Base-by-base conservation (phyloP, 768 basidiomycete species). In the Gelatoporia subvermispora region DNA sequence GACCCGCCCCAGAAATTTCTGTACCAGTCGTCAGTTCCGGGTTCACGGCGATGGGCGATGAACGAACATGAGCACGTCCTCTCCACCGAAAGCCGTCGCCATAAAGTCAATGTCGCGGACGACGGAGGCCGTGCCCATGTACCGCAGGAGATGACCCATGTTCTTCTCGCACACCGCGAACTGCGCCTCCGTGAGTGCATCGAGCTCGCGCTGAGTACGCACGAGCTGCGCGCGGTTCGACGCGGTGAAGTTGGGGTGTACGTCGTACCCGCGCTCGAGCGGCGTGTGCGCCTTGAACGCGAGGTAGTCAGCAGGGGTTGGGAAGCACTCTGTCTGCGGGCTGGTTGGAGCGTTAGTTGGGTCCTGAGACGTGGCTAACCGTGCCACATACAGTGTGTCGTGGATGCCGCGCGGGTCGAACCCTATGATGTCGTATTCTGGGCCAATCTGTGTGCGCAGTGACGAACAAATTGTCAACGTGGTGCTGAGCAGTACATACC, bases 381-480 rank as follows among this genome's bases (percentile, higher is more conserved):
- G 16, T n/a, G 18, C 4, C 2, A 41, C 59, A 18, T 40, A 67
- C 66, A 54, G 52, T 4, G 66, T 60, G 35, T 56, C 47, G 25
- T 64, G 65, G n/a, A 68, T 62, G 1, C 66, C 66, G 48, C 65
- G 52, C 1, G 63, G 64, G 51, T 65, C 65, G 52, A 64, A 65
- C 11, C 64, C 61, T 15, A 63, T 47, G 24, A 63, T 51, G 35
- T 63, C 61, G 23, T 51, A 63, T 13, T 65, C 56, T 45, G 61
- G 57, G 21, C 57, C 58, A 16, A 65, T 22, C 58, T 58, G 25
- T 16, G 15, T 17, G 18, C 11, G 8, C 4, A 24, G 40, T 42
- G 24, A 9, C 13, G 20, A 8, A 3, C 21, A 13, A 8, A 18
- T 3, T 28, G 13, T 31, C 4, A 8, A 28, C 15, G 20, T 9